Evolutionary conservation across 495 filamentous ascomycete genomes (phyloP).

Genomic region (Xylaria palmicola): DNA sequence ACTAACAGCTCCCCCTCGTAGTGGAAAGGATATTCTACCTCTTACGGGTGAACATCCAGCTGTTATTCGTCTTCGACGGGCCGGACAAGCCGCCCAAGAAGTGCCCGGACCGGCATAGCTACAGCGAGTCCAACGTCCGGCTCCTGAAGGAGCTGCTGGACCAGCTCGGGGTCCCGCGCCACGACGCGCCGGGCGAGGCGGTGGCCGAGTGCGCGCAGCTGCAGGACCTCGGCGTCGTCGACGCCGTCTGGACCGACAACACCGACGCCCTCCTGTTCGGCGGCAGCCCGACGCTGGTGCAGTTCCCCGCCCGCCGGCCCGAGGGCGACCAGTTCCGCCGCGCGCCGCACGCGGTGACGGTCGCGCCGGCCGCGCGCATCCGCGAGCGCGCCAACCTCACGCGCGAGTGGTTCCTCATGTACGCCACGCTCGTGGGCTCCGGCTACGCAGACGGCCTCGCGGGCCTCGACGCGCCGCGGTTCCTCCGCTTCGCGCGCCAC

Average conservation of each 20-base stretch:
- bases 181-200: constrained; percentile 29
- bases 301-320: constrained; percentile 18
- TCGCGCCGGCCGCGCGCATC: constrained; percentile 15
- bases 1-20: neutral
- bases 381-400: constrained; percentile 13
- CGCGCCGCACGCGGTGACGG: constrained; percentile 12
- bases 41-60: constrained; percentile 28
- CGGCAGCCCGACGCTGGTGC: constrained; percentile 20
- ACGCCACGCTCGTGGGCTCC: constrained; percentile 23
- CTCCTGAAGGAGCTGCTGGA: constrained; percentile 26
- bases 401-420: constrained; percentile 19
- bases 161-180: constrained; percentile 25
- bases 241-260: constrained; percentile 33
- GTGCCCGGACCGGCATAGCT: constrained; percentile 17
- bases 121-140: constrained; percentile 18
- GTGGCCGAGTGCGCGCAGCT: constrained; percentile 32
- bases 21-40: constrained; percentile 22
- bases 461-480: constrained; percentile 4
- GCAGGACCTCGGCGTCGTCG: constrained; percentile 24
- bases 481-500: constrained; percentile 18
- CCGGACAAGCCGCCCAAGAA: constrained; percentile 15
- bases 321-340: constrained; percentile 21
- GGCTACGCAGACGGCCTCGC: constrained; percentile 16
- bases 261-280: constrained; percentile 29
- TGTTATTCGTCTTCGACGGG: constrained; percentile 33